Evolutionary conservation across 495 filamentous ascomycete species (phyloP), one percentile per base, ranked within the genome.

Genomic region (Penicillium ucsense): DNA sequence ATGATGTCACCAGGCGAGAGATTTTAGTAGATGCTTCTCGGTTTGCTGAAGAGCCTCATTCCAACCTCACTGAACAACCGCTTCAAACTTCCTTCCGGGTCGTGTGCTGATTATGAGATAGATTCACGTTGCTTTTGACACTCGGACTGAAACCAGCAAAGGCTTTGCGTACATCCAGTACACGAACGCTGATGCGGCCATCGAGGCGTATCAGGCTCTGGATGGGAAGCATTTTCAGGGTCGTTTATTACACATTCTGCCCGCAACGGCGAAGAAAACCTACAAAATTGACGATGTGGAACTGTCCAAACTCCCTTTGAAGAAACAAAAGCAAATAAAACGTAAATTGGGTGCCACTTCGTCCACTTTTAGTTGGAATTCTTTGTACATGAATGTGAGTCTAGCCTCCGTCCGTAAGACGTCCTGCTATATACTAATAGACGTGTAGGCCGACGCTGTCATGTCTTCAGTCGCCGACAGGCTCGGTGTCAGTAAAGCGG

Each of bases 321-420:
- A 95, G 62, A 94, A 95, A 58, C 92, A 96, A 64, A 87, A 85
- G 52, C 76, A 91, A 52, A 81, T 97, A 38, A 89, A 85, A 67
- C 83, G 83, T 50, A 94, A 85, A 63, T 72, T 80, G 35, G 81
- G 86, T 46, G 85, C 89, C 29, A 76, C 86, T 9, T 82, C 82
- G 5, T 82, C 76, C 6, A 78, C 78, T 7, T 95, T 95, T 66
- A 95, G 86, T 61, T 98, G 92, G 94, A 98, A 97, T 70, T 89
- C 89, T 10, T 72, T 98, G 38, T 97, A 92, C 64, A 92, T 98
- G 89, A 96, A 84, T 65, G 88, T 94, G 69, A 70, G 75, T 68
- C 46, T 20, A 20, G 20, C 20, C 8, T 20, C 9, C 37, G 5
- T n/a, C 6, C 10, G n/a, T 37, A 4, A 6, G 42, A 43, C 36